phyloP scores from a whole-genome alignment of 768 basidiomycete genomes.

The Phaffia tasmanica region DNA sequence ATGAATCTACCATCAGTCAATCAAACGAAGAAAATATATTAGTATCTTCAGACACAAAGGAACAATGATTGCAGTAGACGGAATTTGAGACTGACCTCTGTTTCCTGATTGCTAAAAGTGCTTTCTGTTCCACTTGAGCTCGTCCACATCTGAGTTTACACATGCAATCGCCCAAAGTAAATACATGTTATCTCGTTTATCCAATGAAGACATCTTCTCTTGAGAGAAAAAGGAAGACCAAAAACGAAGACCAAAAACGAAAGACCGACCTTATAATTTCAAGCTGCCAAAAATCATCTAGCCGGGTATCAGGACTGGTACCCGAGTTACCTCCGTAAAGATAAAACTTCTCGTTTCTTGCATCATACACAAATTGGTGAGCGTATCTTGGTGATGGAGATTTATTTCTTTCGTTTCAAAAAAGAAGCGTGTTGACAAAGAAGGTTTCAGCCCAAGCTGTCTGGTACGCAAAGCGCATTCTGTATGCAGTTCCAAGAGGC shows the following conservation, averaged over 20 bases:
- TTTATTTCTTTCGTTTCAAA: too few relatives aligned
- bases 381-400: constrained; percentile 1
- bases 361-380: constrained; percentile 9
- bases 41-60: background rate
- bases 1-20: constrained; percentile 9
- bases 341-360: constrained; percentile 1
- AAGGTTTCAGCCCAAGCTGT: constrained; percentile 3
- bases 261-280: constrained; percentile 12
- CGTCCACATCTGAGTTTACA: background rate
- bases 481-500: background rate
- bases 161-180: background rate
- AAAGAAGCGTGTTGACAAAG: background rate
- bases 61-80: too few relatives aligned
- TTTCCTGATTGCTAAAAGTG: constrained; percentile 5
- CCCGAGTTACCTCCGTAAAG: constrained; percentile 17
- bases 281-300: constrained; percentile 18
- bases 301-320: background rate
- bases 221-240: too few relatives aligned
- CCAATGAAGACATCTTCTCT: too few relatives aligned
- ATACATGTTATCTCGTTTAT: background rate
- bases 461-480: background rate
- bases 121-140: background rate
- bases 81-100: background rate
- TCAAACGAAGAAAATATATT: background rate
- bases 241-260: too few relatives aligned